phyloP scores from a whole-genome alignment of 768 basidiomycete genomes.

The Rhizopogon vesiculosus region DNA sequence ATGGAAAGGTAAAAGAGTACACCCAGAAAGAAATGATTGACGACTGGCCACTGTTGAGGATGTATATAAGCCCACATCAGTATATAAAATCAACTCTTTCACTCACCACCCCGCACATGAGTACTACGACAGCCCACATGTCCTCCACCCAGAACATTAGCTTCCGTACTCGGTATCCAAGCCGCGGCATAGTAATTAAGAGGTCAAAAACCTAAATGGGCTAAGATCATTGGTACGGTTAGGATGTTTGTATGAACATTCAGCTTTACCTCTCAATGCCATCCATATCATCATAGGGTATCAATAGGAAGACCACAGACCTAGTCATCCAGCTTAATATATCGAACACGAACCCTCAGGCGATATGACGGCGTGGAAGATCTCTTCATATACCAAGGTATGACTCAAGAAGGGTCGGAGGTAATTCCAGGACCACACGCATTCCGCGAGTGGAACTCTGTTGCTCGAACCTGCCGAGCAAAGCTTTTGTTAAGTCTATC shows the following conservation, averaged over 20 bases:
- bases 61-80: not conserved
- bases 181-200: slow-evolving; percentile 9
- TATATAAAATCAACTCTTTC: not conserved
- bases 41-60: not conserved
- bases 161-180: slow-evolving; percentile 15
- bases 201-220: slow-evolving; percentile 5
- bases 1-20: slow-evolving; percentile 7
- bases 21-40: slow-evolving; percentile 7
- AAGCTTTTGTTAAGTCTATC: too few species aligned
- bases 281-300: not conserved
- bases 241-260: not conserved
- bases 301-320: not conserved
- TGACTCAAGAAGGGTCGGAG: too few species aligned
- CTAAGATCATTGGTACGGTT: not conserved
- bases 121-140: slow-evolving; percentile 12
- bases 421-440: not conserved
- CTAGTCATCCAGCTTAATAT: not conserved
- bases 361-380: not conserved
- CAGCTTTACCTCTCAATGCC: not conserved
- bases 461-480: too few species aligned
- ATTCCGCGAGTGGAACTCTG: too few species aligned
- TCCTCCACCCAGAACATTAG: slow-evolving; percentile 19
- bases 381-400: not conserved
- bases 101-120: slow-evolving; percentile 7
- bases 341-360: not conserved